Conservation (phyloP, 306 rosid species). For the Trichosanthes truncata region DNA sequence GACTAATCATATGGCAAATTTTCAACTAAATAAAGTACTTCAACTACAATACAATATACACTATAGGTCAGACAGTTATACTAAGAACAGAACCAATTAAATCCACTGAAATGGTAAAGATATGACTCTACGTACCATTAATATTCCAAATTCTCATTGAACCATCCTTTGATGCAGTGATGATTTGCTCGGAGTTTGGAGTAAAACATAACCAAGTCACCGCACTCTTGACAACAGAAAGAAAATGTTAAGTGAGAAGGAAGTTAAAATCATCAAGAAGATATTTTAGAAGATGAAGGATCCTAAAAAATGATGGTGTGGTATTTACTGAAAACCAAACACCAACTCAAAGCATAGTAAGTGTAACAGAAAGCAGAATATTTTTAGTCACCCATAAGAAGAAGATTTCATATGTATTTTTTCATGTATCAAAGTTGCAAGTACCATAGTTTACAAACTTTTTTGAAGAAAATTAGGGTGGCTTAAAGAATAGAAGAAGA, state of each 20-base stretch:
- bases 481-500: not conserved
- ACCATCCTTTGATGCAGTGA: constrained; percentile 95
- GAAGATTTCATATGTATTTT: not conserved
- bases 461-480: not conserved
- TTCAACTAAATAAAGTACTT: not conserved
- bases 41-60: not conserved
- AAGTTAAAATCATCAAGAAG: not conserved
- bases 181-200: constrained; percentile 76
- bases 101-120: constrained; percentile 9
- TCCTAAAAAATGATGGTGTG: not conserved
- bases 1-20: not conserved
- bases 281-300: not conserved
- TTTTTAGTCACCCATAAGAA: not conserved
- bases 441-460: not conserved
- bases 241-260: not conserved
- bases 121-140: constrained; percentile 48
- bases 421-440: not conserved
- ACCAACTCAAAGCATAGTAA: not conserved
- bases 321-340: not conserved
- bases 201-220: constrained; percentile 96
- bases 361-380: not conserved
- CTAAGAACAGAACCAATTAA: not conserved
- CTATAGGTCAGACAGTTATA: not conserved
- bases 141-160: constrained; percentile 92
- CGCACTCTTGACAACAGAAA: constrained; percentile 62